Conservation (phyloP, 1,284 basidiomycete species). For the Ustilago shanxiensis region DNA sequence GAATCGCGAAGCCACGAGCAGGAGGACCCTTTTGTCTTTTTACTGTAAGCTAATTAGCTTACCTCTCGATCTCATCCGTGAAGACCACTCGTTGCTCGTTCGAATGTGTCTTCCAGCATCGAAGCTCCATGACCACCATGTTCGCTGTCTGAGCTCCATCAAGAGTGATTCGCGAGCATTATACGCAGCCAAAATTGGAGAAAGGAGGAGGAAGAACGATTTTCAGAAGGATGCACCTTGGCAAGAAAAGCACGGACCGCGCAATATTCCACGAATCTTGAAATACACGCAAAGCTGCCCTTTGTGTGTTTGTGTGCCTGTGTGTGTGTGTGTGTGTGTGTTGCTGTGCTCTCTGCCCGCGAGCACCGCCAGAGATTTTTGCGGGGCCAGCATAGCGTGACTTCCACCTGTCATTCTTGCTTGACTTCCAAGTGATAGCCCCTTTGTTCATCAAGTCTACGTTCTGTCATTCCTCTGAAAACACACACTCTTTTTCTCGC, state of each 20-base stretch:
- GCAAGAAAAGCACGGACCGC: slow-evolving; percentile 1
- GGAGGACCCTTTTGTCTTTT: too few relatives aligned
- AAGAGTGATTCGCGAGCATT: too few relatives aligned
- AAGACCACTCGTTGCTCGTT: too few relatives aligned
- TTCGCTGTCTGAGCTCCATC: too few relatives aligned
- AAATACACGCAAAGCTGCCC: neutral
- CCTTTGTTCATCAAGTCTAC: neutral
- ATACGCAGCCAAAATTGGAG: too few relatives aligned
- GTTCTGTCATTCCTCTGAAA: neutral
- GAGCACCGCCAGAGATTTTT: slow-evolving; percentile 2
- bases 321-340: neutral
- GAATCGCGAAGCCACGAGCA: too few relatives aligned
- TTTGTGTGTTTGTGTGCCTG: slow-evolving; percentile 3
- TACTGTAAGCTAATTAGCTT: too few relatives aligned
- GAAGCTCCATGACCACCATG: too few relatives aligned
- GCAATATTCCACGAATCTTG: neutral
- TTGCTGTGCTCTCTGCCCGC: slow-evolving; percentile 3
- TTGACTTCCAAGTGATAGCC: neutral
- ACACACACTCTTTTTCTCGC: neutral
- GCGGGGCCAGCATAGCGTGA: slow-evolving; percentile 16
- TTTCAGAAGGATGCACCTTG: neutral
- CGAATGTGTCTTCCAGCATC: too few relatives aligned
- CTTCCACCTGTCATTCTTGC: slow-evolving; percentile 9
- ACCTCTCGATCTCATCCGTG: too few relatives aligned
- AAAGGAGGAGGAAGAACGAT: neutral